Conservation (phyloP, 2,329 filamentous ascomycete genomes). For the Botrytis hyacinthi region DNA sequence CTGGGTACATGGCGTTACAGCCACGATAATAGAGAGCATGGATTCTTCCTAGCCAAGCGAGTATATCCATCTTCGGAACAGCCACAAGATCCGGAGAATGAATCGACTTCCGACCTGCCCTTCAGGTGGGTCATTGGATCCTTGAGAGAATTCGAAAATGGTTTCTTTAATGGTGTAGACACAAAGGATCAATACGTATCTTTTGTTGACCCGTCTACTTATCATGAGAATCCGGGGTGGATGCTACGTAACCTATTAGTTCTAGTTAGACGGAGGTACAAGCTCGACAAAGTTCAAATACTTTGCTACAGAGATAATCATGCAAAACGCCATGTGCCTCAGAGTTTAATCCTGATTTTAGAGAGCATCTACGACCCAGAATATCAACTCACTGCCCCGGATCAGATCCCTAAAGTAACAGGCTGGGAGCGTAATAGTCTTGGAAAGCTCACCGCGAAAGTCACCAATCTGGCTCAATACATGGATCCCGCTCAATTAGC, state of each 20-base stretch:
- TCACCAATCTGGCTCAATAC: constrained; percentile 83
- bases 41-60: constrained; percentile 93
- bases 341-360: constrained; percentile 70
- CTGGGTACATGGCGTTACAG: constrained; percentile 86
- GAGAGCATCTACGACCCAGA: constrained; percentile 30
- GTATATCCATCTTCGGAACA: constrained; percentile 42
- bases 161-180: constrained; percentile 75
- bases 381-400: constrained; percentile 15
- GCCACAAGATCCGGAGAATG: constrained; percentile 51
- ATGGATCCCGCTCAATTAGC: constrained; percentile 88
- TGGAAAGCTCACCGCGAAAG: constrained; percentile 73
- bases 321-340: constrained; percentile 70
- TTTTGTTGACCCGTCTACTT: constrained; percentile 92
- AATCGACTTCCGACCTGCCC: constrained; percentile 40
- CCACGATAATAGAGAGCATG: constrained; percentile 79
- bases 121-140: constrained; percentile 77
- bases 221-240: constrained; percentile 85
- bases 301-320: constrained; percentile 88
- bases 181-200: constrained; percentile 77
- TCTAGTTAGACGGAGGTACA: constrained; percentile 78
- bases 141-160: constrained; percentile 75
- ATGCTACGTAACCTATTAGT: constrained; percentile 86
- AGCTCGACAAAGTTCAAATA: constrained; percentile 73
- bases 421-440: constrained; percentile 87
- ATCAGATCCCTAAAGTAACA: constrained; percentile 77